Evolutionary conservation across 2,329 filamentous ascomycete species (phyloP).

Genomic region (Microascus cirrosus): DNA sequence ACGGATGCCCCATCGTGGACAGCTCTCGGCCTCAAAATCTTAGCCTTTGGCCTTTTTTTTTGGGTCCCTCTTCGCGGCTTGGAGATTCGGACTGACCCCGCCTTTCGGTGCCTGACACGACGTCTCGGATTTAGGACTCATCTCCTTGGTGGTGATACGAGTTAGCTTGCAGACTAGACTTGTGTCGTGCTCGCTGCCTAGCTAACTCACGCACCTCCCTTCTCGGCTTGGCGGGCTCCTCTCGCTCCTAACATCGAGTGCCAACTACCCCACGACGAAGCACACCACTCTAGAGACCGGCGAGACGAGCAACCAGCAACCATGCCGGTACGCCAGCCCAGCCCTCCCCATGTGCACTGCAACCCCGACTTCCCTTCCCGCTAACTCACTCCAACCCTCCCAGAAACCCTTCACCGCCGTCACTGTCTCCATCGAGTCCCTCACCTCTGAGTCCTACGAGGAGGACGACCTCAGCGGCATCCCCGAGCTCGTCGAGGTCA

Average conservation of each 20-base stretch:
- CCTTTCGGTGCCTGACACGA: neutral
- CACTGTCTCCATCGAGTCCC: slow-evolving; percentile 80
- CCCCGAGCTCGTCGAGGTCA: slow-evolving; percentile 86
- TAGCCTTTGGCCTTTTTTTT: neutral
- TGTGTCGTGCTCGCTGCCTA: slow-evolving; percentile 19
- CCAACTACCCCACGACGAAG: neutral
- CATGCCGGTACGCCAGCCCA: slow-evolving; percentile 1
- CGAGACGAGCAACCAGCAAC: neutral
- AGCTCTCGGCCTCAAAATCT: neutral
- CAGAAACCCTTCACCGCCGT: slow-evolving; percentile 84
- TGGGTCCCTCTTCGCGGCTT: neutral
- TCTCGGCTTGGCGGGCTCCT: neutral
- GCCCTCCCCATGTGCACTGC: neutral
- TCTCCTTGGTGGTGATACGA: neutral
- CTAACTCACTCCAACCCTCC: neutral
- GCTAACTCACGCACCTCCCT: neutral
- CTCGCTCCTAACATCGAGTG: neutral
- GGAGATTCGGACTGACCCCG: neutral
- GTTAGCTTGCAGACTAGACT: neutral
- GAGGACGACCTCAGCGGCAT: slow-evolving; percentile 89
- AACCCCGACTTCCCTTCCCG: too few relatives aligned
- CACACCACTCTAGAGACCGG: neutral
- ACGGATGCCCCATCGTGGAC: neutral
- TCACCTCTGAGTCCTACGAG: slow-evolving; percentile 82
- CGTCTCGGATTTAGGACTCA: neutral